A percentile compares a stretch with the other conserved stretches of the same genome.
phyloP scores from a whole-genome alignment of 2,329 filamentous ascomycete genomes.

The Chrysoporthe cubensis region DNA sequence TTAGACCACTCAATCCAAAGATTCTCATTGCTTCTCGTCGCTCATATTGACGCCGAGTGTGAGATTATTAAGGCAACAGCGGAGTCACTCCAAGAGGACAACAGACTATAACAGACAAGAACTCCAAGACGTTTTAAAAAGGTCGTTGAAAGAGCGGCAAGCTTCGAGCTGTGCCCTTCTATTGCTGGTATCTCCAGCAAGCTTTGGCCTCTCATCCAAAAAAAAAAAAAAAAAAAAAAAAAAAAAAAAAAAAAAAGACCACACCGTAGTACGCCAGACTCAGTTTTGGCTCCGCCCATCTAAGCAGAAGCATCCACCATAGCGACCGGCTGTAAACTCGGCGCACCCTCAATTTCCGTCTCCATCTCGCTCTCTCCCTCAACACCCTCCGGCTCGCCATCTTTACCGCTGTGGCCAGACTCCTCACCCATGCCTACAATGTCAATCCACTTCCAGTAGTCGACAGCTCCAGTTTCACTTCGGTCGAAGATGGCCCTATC shows the following conservation, averaged over 20 bases:
- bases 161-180: neutral
- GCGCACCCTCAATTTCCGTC: conserved; percentile 38
- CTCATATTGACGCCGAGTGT: too few relatives aligned
- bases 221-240: too few relatives aligned
- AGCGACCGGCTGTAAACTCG: neutral
- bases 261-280: neutral
- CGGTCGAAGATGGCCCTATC: conserved; percentile 57
- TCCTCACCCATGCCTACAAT: conserved; percentile 52
- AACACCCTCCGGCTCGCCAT: conserved; percentile 29
- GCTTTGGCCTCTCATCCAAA: neutral
- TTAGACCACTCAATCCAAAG: too few relatives aligned
- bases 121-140: neutral
- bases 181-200: neutral
- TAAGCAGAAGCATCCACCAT: conserved; percentile 9
- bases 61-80: too few relatives aligned
- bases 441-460: conserved; percentile 58
- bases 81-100: too few relatives aligned
- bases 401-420: conserved; percentile 30
- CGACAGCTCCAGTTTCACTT: conserved; percentile 41
- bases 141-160: neutral
- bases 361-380: conserved; percentile 41
- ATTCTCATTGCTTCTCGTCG: too few relatives aligned
- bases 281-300: neutral
- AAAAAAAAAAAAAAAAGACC: too few relatives aligned
- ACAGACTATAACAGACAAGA: too few relatives aligned